These are phyloP conservation scores for Hirsutella minnesotensis DNA, from an alignment of 2,329 filamentous ascomycete genomes.

Conservation along the genomic window DNA sequence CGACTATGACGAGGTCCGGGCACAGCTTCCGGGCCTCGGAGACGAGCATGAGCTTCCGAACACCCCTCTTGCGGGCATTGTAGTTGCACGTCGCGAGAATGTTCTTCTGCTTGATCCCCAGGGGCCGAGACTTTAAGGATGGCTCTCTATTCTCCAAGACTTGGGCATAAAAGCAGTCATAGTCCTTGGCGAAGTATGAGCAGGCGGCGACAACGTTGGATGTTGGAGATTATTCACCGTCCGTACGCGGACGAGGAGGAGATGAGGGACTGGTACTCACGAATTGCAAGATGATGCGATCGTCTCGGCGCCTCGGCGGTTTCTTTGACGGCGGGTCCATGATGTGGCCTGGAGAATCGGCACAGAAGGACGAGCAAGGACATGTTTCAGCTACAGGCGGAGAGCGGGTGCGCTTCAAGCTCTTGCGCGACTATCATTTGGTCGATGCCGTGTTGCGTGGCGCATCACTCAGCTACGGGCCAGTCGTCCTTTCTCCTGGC, in stretches of 20 bases:
- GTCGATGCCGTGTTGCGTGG: no score
- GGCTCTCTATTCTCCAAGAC: slow-evolving; percentile 78
- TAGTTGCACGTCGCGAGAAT: slow-evolving; percentile 94
- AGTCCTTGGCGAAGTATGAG: slow-evolving; percentile 39
- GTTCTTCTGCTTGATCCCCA: slow-evolving; percentile 86
- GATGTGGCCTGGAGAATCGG: neutral
- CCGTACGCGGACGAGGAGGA: no score
- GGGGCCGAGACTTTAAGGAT: slow-evolving; percentile 55
- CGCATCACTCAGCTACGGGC: no score
- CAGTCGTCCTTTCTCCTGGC: no score
- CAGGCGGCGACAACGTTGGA: neutral
- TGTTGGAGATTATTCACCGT: no score
- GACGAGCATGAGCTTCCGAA: slow-evolving; percentile 77
- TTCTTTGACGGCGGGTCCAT: slow-evolving; percentile 8
- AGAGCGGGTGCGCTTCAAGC: no score
- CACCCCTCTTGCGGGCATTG: slow-evolving; percentile 61
- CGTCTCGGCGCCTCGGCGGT: slow-evolving; percentile 39
- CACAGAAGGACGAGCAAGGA: no score
- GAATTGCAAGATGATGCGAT: slow-evolving; percentile 70
- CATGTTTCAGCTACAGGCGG: no score
- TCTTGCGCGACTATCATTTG: no score
- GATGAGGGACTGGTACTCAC: slow-evolving; percentile 31
- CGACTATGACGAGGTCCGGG: slow-evolving; percentile 72
- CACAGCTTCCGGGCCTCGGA: slow-evolving; percentile 68
- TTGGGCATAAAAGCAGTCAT: slow-evolving; percentile 91